Conservation (phyloP, 148 eudicot species). For the Amaranthus hypochondriacus region DNA sequence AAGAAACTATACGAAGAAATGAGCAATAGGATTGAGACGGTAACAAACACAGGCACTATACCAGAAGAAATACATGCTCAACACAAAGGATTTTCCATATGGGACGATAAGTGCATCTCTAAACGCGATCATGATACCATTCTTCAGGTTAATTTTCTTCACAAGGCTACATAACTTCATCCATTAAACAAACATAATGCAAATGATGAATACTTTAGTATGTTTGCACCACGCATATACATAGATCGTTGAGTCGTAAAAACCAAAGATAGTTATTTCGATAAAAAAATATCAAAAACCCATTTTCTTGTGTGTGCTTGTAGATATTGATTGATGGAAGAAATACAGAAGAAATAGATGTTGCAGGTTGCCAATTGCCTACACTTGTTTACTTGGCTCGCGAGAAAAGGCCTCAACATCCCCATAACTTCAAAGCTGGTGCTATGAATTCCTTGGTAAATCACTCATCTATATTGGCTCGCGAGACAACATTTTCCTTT, state of each 20-base stretch:
- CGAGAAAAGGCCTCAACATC: slow-evolving; percentile 69
- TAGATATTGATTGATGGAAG: slow-evolving; percentile 69
- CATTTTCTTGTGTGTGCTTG: background rate
- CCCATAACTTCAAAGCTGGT: slow-evolving; percentile 92
- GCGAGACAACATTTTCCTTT: background rate
- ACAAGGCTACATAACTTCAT: background rate
- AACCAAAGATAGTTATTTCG: background rate
- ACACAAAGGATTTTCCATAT: slow-evolving; percentile 66
- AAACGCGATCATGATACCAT: slow-evolving; percentile 62
- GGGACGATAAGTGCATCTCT: slow-evolving; percentile 53
- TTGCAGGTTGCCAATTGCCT: slow-evolving; percentile 54
- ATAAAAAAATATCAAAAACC: background rate
- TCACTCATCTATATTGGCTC: background rate
- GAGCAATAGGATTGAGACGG: slow-evolving; percentile 49
- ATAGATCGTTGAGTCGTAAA: background rate
- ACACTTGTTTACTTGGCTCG: slow-evolving; percentile 69
- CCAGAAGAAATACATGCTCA: slow-evolving; percentile 33
- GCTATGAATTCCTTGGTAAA: slow-evolving; percentile 88
- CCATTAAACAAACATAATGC: background rate
- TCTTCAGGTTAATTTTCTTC: slow-evolving; percentile 46
- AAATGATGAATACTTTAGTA: too few relatives aligned
- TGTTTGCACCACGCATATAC: background rate
- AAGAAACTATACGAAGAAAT: slow-evolving; percentile 66
- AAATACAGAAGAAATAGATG: slow-evolving; percentile 38
- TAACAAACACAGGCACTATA: slow-evolving; percentile 37